Conservation (phyloP, 305 asterid species). For the Rubia occidens region DNA sequence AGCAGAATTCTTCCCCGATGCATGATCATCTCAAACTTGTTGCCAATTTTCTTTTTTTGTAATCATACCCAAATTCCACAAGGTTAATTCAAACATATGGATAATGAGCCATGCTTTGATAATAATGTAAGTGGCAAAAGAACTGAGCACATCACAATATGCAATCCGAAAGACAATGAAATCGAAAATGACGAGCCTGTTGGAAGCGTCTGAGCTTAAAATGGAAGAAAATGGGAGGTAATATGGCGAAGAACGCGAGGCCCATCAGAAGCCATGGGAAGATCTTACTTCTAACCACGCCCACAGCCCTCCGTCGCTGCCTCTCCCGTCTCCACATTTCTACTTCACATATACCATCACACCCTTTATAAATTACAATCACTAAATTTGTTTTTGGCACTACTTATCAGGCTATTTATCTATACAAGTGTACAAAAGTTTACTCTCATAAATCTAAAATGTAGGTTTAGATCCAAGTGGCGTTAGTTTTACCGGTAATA, state of each 20-base stretch:
- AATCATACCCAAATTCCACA: background rate
- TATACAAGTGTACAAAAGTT: too few relatives aligned
- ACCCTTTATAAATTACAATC: too few relatives aligned
- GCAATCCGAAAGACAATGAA: background rate
- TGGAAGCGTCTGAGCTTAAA: conserved; percentile 74
- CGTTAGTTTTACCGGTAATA: too few relatives aligned
- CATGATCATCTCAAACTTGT: background rate
- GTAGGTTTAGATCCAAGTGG: too few relatives aligned
- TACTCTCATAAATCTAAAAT: too few relatives aligned
- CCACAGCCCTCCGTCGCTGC: conserved; percentile 15
- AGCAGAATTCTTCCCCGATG: background rate
- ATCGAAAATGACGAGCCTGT: conserved; percentile 36
- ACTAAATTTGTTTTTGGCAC: too few relatives aligned
- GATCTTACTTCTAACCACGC: conserved; percentile 9
- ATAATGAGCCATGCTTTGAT: too few relatives aligned
- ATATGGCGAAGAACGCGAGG: conserved; percentile 57
- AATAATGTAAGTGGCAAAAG: too few relatives aligned
- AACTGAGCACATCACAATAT: background rate
- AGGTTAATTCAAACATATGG: background rate
- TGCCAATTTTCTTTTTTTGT: background rate
- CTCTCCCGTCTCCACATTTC: background rate
- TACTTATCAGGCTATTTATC: too few relatives aligned
- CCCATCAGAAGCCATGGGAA: conserved; percentile 45
- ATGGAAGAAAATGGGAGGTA: conserved; percentile 86
- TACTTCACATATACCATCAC: background rate